A percentile compares a stretch with the other conserved stretches of the same genome.
These are phyloP conservation scores for Fusarium chuoi DNA, from an alignment of 2,329 filamentous ascomycete species.

Conservation along the genomic window DNA sequence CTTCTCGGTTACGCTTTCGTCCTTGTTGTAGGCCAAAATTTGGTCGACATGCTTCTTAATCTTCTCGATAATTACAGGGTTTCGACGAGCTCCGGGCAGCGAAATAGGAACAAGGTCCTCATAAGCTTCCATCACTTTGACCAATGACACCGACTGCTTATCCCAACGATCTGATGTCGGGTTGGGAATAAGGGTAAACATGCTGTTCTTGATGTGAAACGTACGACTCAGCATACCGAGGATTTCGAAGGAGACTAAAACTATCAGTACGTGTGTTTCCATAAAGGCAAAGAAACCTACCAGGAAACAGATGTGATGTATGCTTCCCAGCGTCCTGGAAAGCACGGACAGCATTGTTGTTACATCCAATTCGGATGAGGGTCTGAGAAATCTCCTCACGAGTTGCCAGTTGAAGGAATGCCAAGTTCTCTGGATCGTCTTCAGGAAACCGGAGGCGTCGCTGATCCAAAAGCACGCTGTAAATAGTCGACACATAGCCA, in stretches of 20 bases:
- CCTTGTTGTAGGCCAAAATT: conserved; percentile 39
- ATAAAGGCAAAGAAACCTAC: conserved; percentile 45
- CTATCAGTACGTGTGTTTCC: conserved; percentile 12
- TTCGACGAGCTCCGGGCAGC: conserved; percentile 31
- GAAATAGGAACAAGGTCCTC: conserved; percentile 42
- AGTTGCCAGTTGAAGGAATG: conserved; percentile 60
- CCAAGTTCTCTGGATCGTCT: conserved; percentile 55
- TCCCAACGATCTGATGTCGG: conserved; percentile 67
- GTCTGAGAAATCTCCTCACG: conserved; percentile 63
- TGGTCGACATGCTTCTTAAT: conserved; percentile 43
- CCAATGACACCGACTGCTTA: conserved; percentile 58
- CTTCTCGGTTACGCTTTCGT: conserved; percentile 38
- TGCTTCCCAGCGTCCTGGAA: conserved; percentile 53
- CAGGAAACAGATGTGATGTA: conserved; percentile 61
- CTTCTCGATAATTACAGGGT: conserved; percentile 33
- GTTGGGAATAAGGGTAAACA: conserved; percentile 66
- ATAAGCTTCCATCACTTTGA: conserved; percentile 55
- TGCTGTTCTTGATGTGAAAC: conserved; percentile 60
- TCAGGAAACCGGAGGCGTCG: conserved; percentile 52
- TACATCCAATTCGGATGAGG: conserved; percentile 63
- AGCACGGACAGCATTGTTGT: conserved; percentile 60
- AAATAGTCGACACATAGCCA: conserved; percentile 66
- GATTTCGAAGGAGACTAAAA: conserved; percentile 65
- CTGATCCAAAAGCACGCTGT: conserved; percentile 52
- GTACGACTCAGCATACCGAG: conserved; percentile 66